Base-by-base conservation (phyloP, 352 stramenopile genomes). In the Pythium guiyangense region DNA sequence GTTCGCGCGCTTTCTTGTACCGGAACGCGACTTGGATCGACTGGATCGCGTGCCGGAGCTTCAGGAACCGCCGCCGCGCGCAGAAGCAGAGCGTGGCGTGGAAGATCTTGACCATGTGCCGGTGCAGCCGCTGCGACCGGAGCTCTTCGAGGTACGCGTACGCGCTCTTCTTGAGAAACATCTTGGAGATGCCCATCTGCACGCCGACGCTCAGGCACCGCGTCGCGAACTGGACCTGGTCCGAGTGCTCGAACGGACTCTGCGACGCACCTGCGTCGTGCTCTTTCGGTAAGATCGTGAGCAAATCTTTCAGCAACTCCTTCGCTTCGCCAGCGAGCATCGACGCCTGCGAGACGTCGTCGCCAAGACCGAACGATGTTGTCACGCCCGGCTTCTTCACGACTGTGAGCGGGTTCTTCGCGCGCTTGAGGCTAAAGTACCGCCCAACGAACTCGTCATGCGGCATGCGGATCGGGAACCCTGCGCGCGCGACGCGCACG, bases 101-200 rank as follows among this genome's bases (percentile, higher is more conserved):
- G 59, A 73, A 90, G 31, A 94, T 86, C 59, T 81, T 81, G 54
- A 84, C 52, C 79, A 90, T 91, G 64, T 91, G 75, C 0, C 77
- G 72, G 29, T 63, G 71, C n/a, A 92, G 60, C 44, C 74, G 69
- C 44, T 88, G 68, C 1, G 77, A 73, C 14, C 82, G 90, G 67
- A 98, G 84, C 14, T 89, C 69, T 64, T 98, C 92, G 12, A 99
- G 76, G 43, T 92, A 92, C 26, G 94, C 84, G 31, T 96, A 96
- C 18, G 96, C 83, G 48, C 84, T 70, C 57, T 91, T 87, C 50
- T 96, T 96, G 43, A 99, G 64, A 64, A 99, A 99, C 57, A 98
- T 96, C 69, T 99, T 99, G 2, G 94, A 92, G 52, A 89, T 86
- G 26, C 96, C 96, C 70, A 98, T 96, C 66, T 99, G 95, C 60